Conservation (phyloP, 179 eudicot species). For the Beta lomatogona region DNA sequence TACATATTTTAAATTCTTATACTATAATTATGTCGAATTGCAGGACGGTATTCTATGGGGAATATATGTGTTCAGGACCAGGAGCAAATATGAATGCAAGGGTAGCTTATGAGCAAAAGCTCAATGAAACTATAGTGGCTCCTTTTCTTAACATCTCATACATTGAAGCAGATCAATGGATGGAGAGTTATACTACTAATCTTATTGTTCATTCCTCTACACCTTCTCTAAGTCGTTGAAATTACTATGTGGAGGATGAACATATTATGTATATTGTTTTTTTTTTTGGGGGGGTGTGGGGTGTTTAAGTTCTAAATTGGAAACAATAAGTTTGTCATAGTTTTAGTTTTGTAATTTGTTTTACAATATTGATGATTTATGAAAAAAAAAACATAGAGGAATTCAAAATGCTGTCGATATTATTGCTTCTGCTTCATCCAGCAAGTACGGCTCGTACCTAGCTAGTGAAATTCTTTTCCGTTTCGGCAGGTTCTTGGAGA, state of each 20-base stretch:
- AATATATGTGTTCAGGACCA: constrained; percentile 76
- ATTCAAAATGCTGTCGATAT: no score
- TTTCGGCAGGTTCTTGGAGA: no score
- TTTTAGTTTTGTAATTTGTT: no score
- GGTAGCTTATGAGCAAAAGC: constrained; percentile 65
- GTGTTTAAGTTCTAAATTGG: background rate
- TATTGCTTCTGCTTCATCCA: no score
- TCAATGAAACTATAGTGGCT: constrained; percentile 61
- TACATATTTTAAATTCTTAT: no score
- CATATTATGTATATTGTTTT: background rate
- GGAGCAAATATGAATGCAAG: constrained; percentile 61
- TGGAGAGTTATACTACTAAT: constrained; percentile 45
- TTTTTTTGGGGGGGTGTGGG: no score
- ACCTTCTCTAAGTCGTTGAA: background rate
- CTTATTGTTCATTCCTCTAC: constrained; percentile 22
- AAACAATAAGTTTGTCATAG: no score
- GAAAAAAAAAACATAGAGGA: no score
- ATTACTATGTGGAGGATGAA: background rate
- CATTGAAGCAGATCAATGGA: constrained; percentile 84
- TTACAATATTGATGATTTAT: no score
- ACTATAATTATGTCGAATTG: background rate
- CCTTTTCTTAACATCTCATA: constrained; percentile 65
- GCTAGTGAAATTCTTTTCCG: no score
- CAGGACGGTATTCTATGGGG: constrained; percentile 85
- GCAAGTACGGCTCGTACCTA: no score